Base-by-base conservation (phyloP, 2,329 filamentous ascomycete genomes). In the Gremmenia infestans region DNA sequence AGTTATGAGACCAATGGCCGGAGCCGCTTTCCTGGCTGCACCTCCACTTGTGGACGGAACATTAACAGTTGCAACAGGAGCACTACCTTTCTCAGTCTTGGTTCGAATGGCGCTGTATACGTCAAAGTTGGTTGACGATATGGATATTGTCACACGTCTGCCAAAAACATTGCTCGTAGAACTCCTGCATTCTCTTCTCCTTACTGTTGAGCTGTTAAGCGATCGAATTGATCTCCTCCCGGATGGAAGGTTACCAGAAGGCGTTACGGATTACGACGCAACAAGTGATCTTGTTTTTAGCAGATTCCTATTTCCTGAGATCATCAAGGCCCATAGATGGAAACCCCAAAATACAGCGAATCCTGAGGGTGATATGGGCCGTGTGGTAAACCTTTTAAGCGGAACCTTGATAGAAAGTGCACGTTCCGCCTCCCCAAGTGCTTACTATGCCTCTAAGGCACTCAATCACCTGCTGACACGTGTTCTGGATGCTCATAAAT, bases 71-170 rank as follows among this genome's bases (percentile, higher is more conserved):
- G 68, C 74, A 35, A 78, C 86, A 45, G 91, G 96, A 67, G 75
- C 79, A 4, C 81, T 82, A 60, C 88, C 88, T 0, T 82, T 85
- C 35, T 90, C 90, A 2, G 76, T 88, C 53, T 83, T 90, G 1
- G 81, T 89, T 14, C 81, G 93, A 54, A 88, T 95, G 74, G 83
- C 87, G 1, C 77, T 87, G 49, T 96, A 91, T 68, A 80, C 83
- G 0, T 76, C 78, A 5, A 79, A 78, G 49, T 68, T 94, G 0
- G 68, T 91, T 66, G 70, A 0, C 3, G 69, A 71, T 3, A 72
- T 73, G 0, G 62, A 78, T 9, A 63, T 74, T 2, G 54, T 78
- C 0, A 62, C 72, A 0, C 63, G 69, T 0, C 59, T 82, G 0
- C 73, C 79, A 0, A 64, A 67, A 2, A 66, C 73, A 2, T 72